Evolutionary conservation across 768 basidiomycete species (phyloP), one percentile per base, ranked within the genome.

Genomic region (Phanerochaete carnosa): DNA sequence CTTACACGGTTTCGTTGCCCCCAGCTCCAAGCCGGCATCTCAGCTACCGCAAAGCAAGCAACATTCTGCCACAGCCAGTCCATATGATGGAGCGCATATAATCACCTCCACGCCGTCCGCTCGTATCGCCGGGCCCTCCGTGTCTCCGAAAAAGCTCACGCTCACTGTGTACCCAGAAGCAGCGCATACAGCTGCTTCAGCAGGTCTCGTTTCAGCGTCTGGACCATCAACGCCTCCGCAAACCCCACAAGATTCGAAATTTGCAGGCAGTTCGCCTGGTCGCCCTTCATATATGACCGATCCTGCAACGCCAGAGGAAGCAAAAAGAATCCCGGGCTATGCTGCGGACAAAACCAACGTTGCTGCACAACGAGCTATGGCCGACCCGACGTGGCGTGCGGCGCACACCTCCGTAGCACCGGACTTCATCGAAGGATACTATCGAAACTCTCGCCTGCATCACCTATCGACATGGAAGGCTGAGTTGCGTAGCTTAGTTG

Each of bases 381-480:
- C 88, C 25, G 80, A 93, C 69, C 84, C 90, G 0, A 83, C 85
- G 33, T 98, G 96, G 96, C 84, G 93, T 22, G 82, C 84, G 23
- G 87, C 89, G 23, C 87, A 99, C 71, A 99, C 97, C 0, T 90
- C 94, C 9, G 83, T 86, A 8, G 89, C 92, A 1, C 85, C 89
- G 0, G 90, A 88, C 62, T 99, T 95, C 72, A 87, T 98, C 58
- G 88, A 93, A 45, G 88, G 85, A 2, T 75, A 69, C 59, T 86
- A 83, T 60, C 74, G 77, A 63, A 89, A 97, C 69, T 94, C 90
- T 1, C 88, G 97, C 1, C 77, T 99, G n/a, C 97, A 99, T 66
- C 90, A 95, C 68, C 74, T 99, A 12, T 87, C 91, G 5, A 89
- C 86, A 1, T 96, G 93, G 92, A 99, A 98, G 72, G 83, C 91